These are phyloP conservation scores for Fimicolochytrium jonesii DNA, from an alignment of 192 early-diverging fungal genomes.

Conservation along the genomic window DNA sequence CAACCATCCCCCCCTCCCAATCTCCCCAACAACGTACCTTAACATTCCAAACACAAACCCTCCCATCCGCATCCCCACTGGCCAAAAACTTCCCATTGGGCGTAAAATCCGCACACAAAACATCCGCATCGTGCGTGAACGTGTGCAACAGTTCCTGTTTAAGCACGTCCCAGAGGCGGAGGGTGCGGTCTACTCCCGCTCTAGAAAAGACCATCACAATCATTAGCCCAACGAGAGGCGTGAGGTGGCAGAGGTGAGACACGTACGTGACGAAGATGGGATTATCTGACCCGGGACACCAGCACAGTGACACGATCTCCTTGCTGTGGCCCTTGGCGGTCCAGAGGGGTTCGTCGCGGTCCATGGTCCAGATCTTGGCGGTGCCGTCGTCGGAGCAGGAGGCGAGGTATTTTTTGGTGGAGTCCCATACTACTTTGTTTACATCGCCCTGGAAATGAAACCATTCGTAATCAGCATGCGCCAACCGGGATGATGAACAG, in stretches of 20 bases:
- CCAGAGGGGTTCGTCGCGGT: conserved; percentile 48
- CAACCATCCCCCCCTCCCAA: background rate
- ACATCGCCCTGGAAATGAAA: conserved; percentile 56
- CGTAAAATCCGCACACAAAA: conserved; percentile 73
- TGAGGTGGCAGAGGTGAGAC: background rate
- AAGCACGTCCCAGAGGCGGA: conserved; percentile 80
- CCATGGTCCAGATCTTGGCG: conserved; percentile 57
- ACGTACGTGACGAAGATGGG: conserved; percentile 42
- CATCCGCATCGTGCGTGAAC: conserved; percentile 66
- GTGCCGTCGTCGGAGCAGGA: conserved; percentile 76
- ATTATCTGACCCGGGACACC: conserved; percentile 64
- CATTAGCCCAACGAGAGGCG: background rate
- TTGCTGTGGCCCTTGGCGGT: conserved; percentile 62
- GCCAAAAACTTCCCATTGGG: conserved; percentile 71
- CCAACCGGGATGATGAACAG: no score
- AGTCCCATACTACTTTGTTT: conserved; percentile 75
- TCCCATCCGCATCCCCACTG: conserved; percentile 71
- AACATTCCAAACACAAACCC: conserved; percentile 70
- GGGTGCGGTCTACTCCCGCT: conserved; percentile 73
- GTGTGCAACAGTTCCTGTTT: conserved; percentile 61
- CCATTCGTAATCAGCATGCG: no score
- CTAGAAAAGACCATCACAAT: conserved; percentile 8
- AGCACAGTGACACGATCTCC: conserved; percentile 75
- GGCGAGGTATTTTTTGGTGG: conserved; percentile 59
- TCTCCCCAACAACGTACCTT: background rate